Evolutionary conservation across 2,329 filamentous ascomycete species (phyloP).

Genomic region (Apiospora phragmitis): DNA sequence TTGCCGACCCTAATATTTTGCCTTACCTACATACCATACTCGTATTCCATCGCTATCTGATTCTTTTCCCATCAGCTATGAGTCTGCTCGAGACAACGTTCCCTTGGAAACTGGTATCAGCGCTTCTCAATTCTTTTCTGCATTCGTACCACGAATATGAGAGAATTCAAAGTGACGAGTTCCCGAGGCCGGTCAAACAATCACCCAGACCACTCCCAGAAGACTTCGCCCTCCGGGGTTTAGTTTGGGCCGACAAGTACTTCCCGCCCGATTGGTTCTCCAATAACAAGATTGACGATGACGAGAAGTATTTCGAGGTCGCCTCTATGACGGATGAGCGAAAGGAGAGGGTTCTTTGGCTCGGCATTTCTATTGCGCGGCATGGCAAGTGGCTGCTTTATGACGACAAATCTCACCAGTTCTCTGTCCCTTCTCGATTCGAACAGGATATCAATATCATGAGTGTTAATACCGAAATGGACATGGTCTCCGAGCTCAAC

Average conservation of each 20-base stretch:
- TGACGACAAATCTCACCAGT: conserved; percentile 36
- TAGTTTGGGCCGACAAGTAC: conserved; percentile 59
- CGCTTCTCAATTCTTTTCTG: conserved; percentile 39
- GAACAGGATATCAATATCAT: conserved; percentile 33
- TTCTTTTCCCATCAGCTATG: too few relatives aligned
- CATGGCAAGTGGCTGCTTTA: conserved; percentile 47
- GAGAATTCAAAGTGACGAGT: conserved; percentile 42
- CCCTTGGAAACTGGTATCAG: conserved; percentile 51
- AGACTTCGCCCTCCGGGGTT: conserved; percentile 29
- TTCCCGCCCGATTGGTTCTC: conserved; percentile 61
- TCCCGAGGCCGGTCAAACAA: conserved; percentile 47
- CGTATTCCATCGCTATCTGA: too few relatives aligned
- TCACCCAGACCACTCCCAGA: conserved; percentile 63
- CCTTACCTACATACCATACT: conserved; percentile 29
- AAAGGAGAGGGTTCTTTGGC: conserved; percentile 59
- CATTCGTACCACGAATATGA: conserved; percentile 29
- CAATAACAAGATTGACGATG: conserved; percentile 61
- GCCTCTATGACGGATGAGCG: conserved; percentile 57
- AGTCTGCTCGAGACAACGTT: conserved; percentile 34
- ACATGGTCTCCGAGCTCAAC: too few relatives aligned
- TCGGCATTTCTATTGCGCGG: conserved; percentile 50
- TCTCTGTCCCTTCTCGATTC: conserved; percentile 39
- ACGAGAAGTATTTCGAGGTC: conserved; percentile 64
- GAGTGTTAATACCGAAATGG: too few relatives aligned
- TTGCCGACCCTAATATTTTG: conserved; percentile 59